These are phyloP conservation scores for Termitomyces sp. DNA, from an alignment of 768 basidiomycete genomes.

Conservation along the genomic window DNA sequence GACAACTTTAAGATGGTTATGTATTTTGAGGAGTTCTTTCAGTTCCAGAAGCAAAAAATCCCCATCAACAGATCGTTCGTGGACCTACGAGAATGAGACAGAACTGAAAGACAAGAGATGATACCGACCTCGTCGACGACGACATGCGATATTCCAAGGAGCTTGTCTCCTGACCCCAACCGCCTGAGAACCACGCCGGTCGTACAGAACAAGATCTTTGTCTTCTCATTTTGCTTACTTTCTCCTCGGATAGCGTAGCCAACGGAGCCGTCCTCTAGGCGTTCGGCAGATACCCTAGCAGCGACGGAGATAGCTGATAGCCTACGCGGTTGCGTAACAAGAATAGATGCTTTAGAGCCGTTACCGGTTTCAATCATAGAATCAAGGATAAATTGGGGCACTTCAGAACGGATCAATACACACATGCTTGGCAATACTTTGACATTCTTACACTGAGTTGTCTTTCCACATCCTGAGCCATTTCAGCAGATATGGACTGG, in stretches of 20 bases:
- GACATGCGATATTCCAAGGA: constrained; percentile 74
- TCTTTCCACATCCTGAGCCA: constrained; percentile 76
- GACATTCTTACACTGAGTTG: constrained; percentile 62
- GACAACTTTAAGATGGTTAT: constrained; percentile 69
- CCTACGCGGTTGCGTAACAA: constrained; percentile 87
- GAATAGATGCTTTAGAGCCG: constrained; percentile 67
- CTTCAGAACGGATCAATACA: constrained; percentile 17
- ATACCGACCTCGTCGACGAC: constrained; percentile 80
- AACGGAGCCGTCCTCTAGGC: constrained; percentile 69
- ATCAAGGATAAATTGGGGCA: constrained; percentile 89
- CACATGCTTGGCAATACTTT: not conserved
- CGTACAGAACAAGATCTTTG: constrained; percentile 85
- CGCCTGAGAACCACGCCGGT: constrained; percentile 89
- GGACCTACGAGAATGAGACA: constrained; percentile 49
- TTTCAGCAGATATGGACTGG: not conserved
- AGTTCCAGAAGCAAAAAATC: constrained; percentile 87
- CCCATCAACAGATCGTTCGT: constrained; percentile 88
- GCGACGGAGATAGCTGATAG: constrained; percentile 89
- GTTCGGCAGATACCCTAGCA: constrained; percentile 78
- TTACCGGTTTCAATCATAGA: constrained; percentile 57
- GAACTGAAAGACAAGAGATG: not conserved
- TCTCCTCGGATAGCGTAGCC: constrained; percentile 92
- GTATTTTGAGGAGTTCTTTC: constrained; percentile 62
- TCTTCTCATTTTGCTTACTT: constrained; percentile 56
- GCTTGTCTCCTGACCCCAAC: constrained; percentile 65